Evolutionary conservation across 306 rosid species (phyloP), one percentile per base, ranked within the genome.

Genomic region (Trifolium subterraneum): DNA sequence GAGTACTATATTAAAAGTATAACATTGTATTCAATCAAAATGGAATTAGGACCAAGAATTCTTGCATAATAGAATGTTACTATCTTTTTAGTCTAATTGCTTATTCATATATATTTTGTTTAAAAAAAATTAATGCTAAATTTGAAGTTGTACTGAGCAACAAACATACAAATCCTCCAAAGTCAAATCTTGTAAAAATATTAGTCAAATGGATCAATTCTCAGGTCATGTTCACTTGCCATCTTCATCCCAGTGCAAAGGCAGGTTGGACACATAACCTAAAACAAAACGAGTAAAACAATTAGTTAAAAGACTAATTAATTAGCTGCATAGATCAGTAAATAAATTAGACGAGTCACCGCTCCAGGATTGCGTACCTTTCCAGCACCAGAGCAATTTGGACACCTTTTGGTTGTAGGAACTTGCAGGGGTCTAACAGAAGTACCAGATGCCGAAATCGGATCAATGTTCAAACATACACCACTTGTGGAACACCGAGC

Each of bases 201-300:
- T 55, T 66, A 93, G 88, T 89, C 97, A 75, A 93, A 93, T 69
- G 98, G 98, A 81, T 93, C 96, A 12, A 93, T 82, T 63, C 98
- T 82, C 10, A 90, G 90, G 80, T 93, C 98, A 56, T 93, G 98
- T 35, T 93, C 97, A 19, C 98, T 93, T 12, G 98, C 97, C 98
- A 93, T 93, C 90, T 86, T 71, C 96, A 88, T 86, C 76, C 98
- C 98, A 15, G 98, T 93, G 81, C 98, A 93, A 64, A 93, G 88
- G 79, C 98, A 93, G 56, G 98, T 85, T 11, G 98, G 96, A 76
- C 98, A 91, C 98, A 93, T 93, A 44, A 91, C 98, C 98, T 93
- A 47, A 45, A 77, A 47, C 52, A 70, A 68, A 68, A 51, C 73
- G 80, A 15, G 44, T 27, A 60, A 52, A 15, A 63, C 58, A 1